Evolutionary conservation across 768 basidiomycete genomes (phyloP).

Genomic region (Russula dissimulans): DNA sequence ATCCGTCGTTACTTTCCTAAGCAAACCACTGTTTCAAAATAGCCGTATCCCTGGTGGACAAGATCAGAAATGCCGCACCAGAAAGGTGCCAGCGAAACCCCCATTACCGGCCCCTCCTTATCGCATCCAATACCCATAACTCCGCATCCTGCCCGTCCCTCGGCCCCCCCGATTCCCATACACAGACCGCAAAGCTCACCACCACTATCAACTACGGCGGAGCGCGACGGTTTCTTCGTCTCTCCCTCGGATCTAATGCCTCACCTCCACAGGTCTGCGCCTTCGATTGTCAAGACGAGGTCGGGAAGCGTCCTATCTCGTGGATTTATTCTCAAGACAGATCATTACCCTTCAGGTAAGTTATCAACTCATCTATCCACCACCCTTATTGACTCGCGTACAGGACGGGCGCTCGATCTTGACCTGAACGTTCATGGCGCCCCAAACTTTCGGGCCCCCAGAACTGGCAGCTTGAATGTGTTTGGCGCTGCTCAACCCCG

Average conservation of each 20-base stretch:
- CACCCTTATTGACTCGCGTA: not conserved
- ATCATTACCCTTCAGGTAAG: slow-evolving; percentile 68
- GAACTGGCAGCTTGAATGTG: slow-evolving; percentile 73
- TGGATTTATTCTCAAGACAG: slow-evolving; percentile 92
- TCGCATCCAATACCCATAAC: not conserved
- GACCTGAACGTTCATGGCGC: slow-evolving; percentile 91
- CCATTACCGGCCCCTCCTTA: not conserved
- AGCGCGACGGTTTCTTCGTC: not conserved
- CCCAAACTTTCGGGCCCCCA: slow-evolving; percentile 86
- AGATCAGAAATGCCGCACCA: not conserved
- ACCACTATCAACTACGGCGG: not conserved
- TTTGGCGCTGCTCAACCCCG: slow-evolving; percentile 96
- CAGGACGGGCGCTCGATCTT: slow-evolving; percentile 82
- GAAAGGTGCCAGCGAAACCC: not conserved
- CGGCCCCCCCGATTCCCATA: not conserved
- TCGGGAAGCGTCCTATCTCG: slow-evolving; percentile 75
- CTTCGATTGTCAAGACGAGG: slow-evolving; percentile 74
- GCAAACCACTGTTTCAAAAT: not conserved
- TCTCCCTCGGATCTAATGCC: slow-evolving; percentile 50
- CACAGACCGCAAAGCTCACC: slow-evolving; percentile 11
- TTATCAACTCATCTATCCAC: not conserved
- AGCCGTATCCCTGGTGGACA: not conserved
- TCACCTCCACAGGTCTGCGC: slow-evolving; percentile 54
- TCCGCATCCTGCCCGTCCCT: not conserved
- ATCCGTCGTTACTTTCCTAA: not conserved